Evolutionary conservation across 306 rosid genomes (phyloP).

Genomic region (apple (Malus domestica)): ASM211411v1 NC_041804.1:7727501-7728000

Average conservation of each 20-base stretch:
- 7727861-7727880: constrained; percentile 78
- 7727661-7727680: not conserved
- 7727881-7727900: constrained; percentile 73
- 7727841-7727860: constrained; percentile 74
- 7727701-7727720: not conserved
- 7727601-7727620: not conserved
- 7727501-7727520: not conserved
- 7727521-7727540: constrained; percentile 32
- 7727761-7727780: not conserved
- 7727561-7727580: constrained; percentile 6
- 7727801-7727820: constrained; percentile 58
- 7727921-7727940: constrained; percentile 91
- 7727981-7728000: not conserved
- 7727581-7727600: not conserved
- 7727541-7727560: constrained; percentile 74
- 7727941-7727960: constrained; percentile 77
- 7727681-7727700: not conserved
- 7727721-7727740: not conserved
- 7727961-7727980: constrained; percentile 73
- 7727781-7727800: constrained; percentile 14
- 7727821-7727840: constrained; percentile 58
- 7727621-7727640: not conserved
- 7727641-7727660: not conserved
- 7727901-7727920: constrained; percentile 58
- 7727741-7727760: not conserved